Evolutionary conservation across 306 rosid species (phyloP).

Genomic region (Clitoria ternatea): DNA sequence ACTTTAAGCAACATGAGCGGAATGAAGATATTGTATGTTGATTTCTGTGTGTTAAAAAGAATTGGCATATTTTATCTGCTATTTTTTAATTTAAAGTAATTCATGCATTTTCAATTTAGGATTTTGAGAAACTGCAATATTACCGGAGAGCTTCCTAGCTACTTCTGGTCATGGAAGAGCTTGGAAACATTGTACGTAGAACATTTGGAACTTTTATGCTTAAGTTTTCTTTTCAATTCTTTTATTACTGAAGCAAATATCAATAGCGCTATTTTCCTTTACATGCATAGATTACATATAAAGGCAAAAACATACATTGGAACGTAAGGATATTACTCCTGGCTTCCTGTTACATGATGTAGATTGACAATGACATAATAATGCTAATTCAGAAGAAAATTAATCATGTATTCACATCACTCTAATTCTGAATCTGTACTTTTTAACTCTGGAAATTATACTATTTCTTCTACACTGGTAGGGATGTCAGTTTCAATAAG

Average conservation of each 20-base stretch:
- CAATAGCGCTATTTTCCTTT: not conserved
- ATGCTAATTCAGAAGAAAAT: not conserved
- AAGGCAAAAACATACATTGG: not conserved
- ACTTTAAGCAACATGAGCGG: slow-evolving; percentile 38
- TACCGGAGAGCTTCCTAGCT: slow-evolving; percentile 67
- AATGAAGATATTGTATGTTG: slow-evolving; percentile 57
- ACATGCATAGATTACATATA: not conserved
- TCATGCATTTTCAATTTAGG: slow-evolving; percentile 40
- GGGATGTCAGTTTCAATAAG: slow-evolving; percentile 88
- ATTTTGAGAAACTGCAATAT: slow-evolving; percentile 79
- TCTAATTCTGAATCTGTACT: not conserved
- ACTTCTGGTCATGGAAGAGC: slow-evolving; percentile 53
- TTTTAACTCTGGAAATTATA: not conserved
- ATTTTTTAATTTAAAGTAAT: slow-evolving; percentile 30
- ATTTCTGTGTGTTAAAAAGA: not conserved
- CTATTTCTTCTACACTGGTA: slow-evolving; percentile 29
- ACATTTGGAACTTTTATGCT: not conserved
- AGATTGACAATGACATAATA: not conserved
- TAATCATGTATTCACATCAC: not conserved
- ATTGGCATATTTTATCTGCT: slow-evolving; percentile 2
- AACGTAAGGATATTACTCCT: not conserved
- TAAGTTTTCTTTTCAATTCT: not conserved
- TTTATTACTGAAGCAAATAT: not conserved
- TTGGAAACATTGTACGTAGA: slow-evolving; percentile 59
- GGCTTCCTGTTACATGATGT: not conserved